phyloP scores from a whole-genome alignment of 202 grass and related monocot genomes.

The Schoenoplectus tabernaemontani region DNA sequence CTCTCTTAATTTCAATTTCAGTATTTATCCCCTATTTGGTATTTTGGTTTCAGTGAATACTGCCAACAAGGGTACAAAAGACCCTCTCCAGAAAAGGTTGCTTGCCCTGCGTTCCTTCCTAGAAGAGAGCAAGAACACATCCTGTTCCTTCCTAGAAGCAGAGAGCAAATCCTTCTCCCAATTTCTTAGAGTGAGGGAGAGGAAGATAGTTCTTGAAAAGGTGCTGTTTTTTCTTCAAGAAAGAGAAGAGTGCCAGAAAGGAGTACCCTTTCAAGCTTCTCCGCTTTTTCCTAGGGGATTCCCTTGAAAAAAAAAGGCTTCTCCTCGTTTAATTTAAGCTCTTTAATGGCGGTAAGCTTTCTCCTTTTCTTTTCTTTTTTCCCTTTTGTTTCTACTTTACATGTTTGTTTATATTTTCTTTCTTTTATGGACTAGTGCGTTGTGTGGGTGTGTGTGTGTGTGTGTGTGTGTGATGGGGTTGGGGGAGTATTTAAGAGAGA shows the following conservation, averaged over 20 bases:
- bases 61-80: neutral
- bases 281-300: neutral
- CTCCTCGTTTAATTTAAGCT: neutral
- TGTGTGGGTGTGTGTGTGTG: too few species aligned
- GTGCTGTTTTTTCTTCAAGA: neutral
- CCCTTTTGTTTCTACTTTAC: neutral
- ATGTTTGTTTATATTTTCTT: neutral
- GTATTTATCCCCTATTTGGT: neutral
- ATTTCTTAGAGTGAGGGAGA: neutral
- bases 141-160: neutral
- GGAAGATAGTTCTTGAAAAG: neutral
- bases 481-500: neutral
- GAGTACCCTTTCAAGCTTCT: neutral
- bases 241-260: neutral
- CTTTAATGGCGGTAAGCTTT: conserved; percentile 16
- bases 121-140: neutral
- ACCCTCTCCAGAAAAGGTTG: neutral
- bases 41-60: neutral
- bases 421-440: neutral
- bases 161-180: neutral
- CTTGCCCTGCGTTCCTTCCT: neutral
- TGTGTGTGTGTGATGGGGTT: neutral
- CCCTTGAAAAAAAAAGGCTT: neutral
- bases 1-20: neutral
- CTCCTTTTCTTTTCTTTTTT: neutral